phyloP scores from a whole-genome alignment of 495 filamentous ascomycete species.

The Penicillium dipodomyicola region DNA sequence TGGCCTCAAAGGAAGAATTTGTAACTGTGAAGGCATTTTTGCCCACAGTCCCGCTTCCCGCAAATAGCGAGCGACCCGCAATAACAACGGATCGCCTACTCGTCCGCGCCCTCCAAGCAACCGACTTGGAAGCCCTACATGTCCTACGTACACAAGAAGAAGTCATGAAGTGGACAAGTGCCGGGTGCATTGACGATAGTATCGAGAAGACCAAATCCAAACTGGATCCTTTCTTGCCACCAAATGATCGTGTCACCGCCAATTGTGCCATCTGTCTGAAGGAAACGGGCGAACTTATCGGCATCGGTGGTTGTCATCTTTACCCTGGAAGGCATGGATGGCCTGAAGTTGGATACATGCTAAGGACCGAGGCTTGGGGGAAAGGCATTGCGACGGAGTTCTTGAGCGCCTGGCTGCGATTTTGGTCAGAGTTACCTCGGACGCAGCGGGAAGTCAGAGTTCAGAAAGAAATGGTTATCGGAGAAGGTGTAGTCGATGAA shows the following conservation, averaged over 20 bases:
- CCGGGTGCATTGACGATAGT: constrained; percentile 34
- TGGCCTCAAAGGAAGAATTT: constrained; percentile 4
- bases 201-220: constrained; percentile 31
- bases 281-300: constrained; percentile 18
- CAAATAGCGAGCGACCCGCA: constrained; percentile 6
- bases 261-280: constrained; percentile 43
- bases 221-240: constrained; percentile 33
- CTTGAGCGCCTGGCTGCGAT: constrained; percentile 33
- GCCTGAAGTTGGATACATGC: constrained; percentile 51
- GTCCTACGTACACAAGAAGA: constrained; percentile 47
- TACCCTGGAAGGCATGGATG: constrained; percentile 18
- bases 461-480: constrained; percentile 14
- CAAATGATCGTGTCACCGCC: constrained; percentile 28
- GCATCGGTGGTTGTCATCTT: constrained; percentile 19
- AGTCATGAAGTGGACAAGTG: constrained; percentile 47
- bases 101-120: constrained; percentile 35
- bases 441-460: constrained; percentile 29
- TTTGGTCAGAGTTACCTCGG: constrained; percentile 41
- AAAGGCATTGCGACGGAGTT: constrained; percentile 48
- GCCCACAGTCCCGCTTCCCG: constrained; percentile 15
- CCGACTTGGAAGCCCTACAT: constrained; percentile 40
- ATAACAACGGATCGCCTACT: constrained; percentile 45
- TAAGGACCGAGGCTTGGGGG: constrained; percentile 44
- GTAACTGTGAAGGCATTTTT: constrained; percentile 14
- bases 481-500: constrained; percentile 24